Evolutionary conservation across 2,329 filamentous ascomycete genomes (phyloP), one percentile per base, ranked within the genome.

Genomic region (Botrytis sinoallii): DNA sequence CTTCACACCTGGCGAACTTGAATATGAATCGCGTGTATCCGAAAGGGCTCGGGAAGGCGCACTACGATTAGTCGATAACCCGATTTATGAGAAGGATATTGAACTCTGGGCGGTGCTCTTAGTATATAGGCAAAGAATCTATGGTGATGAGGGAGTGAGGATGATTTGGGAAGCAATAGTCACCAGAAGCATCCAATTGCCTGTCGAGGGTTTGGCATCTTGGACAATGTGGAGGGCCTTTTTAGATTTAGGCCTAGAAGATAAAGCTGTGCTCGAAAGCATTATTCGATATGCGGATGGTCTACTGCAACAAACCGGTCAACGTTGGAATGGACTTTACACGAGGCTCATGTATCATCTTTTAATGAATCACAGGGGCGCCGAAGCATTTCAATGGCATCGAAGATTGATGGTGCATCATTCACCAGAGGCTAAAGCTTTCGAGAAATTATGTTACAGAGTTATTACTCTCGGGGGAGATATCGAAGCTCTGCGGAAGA

Each of bases 151-250:
- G 32, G 86, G 86, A 18, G 81, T 85, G 8, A 65, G 77, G n/a
- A 79, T 81, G 10, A 81, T 86, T 8, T 88, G 85, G 84, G 75
- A 81, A 46, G 82, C 80, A 63, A 82, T 84, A 79, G 79, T 77
- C 18, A 69, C 76, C 20, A 79, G 82, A 38, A 77, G 79, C 4
- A 77, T 86, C 38, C 77, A 80, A 35, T 75, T 88, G 18, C 85
- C 85, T 22, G 81, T 78, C 3, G 75, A 77, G 20, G 83, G 83
- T 29, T 70, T 75, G n/a, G 76, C 83, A 7, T 84, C 85, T 29
- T 79, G 83, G 14, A 79, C 79, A 20, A 75, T 88, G 10, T 88
- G 86, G 86, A 78, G 79, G 0, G 83, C 81, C 0, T 84, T 88
- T 66, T 75, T 87, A 64, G 80, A 81, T 69, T 76, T 82, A 44